Base-by-base conservation (phyloP, 176 grass and related monocot species). In the Alloteropsis semialata region DNA sequence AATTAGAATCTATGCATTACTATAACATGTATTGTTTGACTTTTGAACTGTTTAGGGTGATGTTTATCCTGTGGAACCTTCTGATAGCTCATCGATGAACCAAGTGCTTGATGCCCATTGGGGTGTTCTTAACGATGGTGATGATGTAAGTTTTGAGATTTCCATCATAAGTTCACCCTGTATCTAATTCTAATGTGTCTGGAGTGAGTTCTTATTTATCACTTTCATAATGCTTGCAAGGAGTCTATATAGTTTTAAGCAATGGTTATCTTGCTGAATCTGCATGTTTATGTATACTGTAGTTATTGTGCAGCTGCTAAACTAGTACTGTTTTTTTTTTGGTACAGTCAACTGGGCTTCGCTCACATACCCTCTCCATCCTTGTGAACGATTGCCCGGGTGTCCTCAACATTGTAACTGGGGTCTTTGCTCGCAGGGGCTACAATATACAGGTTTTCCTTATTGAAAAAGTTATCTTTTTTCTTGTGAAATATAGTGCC, bases 31-130 rank as follows among this genome's bases (percentile, higher is more conserved):
- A 9, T 54, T 58, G 38, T 84, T 85, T 73, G 53, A 78, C 22
- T 77, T 88, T 51, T 64, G 59, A 84, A 77, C 46, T 79, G 3
- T 88, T 51, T 79, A 99, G 96, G 96, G 96, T 61, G 93, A 99
- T 93, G 96, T 99, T 54, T 99, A 96, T 90, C 96, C 96, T 8
- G 89, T 95, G 32, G 96, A 99, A 84, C 69, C 75, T 25, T 90
- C 87, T 22, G 89, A 89, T 16, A 87, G 54, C 50, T 83, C 87
- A 54, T 84, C 81, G 19, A 80, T 64, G 60, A 90, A 87, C 75
- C 92, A 89, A 90, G 83, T 99, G 61, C 96, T 99, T 64, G 96
- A 99, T 90, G 96, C 96, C 78, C 87, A 99, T 67, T 99, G 96
- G 93, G 91, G 96, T 42, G 91, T 99, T 80, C 84, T 99, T 83